phyloP scores from a whole-genome alignment of 2,329 filamentous ascomycete genomes.

The Colletotrichum sp. region DNA sequence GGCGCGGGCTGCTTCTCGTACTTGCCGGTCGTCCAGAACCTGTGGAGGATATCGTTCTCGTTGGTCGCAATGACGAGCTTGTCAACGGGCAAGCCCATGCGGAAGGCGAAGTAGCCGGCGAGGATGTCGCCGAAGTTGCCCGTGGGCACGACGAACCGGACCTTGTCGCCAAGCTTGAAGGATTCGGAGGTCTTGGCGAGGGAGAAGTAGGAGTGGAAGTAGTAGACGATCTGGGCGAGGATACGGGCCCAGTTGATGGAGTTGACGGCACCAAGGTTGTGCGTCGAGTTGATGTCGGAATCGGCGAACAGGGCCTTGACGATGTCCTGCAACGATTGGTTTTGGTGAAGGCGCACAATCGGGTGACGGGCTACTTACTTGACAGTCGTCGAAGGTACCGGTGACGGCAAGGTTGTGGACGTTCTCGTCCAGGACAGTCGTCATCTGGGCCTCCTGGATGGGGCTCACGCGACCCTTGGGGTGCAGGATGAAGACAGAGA shows the following conservation, averaged over 20 bases:
- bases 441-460: slow-evolving; percentile 97
- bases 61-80: slow-evolving; percentile 95
- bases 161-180: slow-evolving; percentile 69
- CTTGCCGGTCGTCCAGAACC: slow-evolving; percentile 89
- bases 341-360: neutral
- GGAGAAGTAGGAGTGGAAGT: slow-evolving; percentile 92
- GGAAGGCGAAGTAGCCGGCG: slow-evolving; percentile 88
- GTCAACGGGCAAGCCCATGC: slow-evolving; percentile 86
- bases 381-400: slow-evolving; percentile 95
- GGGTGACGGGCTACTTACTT: slow-evolving; percentile 54
- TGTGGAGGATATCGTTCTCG: slow-evolving; percentile 95
- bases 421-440: slow-evolving; percentile 86
- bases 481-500: slow-evolving; percentile 93
- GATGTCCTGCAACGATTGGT: slow-evolving; percentile 66
- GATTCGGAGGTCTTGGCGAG: slow-evolving; percentile 64
- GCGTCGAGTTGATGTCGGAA: slow-evolving; percentile 77
- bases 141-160: slow-evolving; percentile 89
- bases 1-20: slow-evolving; percentile 84
- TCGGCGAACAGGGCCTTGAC: slow-evolving; percentile 94
- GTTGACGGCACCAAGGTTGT: slow-evolving; percentile 92
- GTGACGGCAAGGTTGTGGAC: slow-evolving; percentile 91
- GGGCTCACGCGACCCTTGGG: slow-evolving; percentile 90
- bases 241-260: slow-evolving; percentile 97
- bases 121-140: slow-evolving; percentile 98
- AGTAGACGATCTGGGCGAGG: slow-evolving; percentile 95